Conservation (phyloP, 306 rosid genomes). For the Cucumis hystrix region DNA sequence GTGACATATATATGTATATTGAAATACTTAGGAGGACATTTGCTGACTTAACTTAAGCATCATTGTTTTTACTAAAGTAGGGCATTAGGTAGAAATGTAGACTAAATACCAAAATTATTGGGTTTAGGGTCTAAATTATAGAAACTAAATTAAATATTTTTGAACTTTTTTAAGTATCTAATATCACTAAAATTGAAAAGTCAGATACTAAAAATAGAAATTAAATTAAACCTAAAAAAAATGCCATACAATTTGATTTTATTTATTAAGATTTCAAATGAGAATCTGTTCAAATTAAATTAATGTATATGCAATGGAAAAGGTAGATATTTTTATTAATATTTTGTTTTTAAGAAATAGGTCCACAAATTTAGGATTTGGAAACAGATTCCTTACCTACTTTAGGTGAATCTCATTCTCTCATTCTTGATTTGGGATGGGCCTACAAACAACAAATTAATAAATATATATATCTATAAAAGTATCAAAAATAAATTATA, state of each 20-base stretch:
- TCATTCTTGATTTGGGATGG: not conserved
- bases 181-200: not conserved
- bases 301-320: not conserved
- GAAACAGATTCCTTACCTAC: not conserved
- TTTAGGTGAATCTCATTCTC: not conserved
- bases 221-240: not conserved
- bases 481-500: no score
- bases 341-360: not conserved
- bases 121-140: not conserved
- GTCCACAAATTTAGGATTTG: not conserved
- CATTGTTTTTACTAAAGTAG: no score
- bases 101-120: not conserved
- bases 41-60: no score
- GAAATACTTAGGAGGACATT: no score
- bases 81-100: not conserved
- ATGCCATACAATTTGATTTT: not conserved
- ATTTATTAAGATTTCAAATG: not conserved
- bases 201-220: not conserved
- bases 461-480: no score
- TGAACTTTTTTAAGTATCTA: not conserved
- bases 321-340: not conserved
- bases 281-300: not conserved
- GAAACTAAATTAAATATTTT: not conserved
- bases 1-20: no score
- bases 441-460: not conserved